phyloP scores from a whole-genome alignment of 139 green algal genomes.

The Tetradesmus obliquus region DNA sequence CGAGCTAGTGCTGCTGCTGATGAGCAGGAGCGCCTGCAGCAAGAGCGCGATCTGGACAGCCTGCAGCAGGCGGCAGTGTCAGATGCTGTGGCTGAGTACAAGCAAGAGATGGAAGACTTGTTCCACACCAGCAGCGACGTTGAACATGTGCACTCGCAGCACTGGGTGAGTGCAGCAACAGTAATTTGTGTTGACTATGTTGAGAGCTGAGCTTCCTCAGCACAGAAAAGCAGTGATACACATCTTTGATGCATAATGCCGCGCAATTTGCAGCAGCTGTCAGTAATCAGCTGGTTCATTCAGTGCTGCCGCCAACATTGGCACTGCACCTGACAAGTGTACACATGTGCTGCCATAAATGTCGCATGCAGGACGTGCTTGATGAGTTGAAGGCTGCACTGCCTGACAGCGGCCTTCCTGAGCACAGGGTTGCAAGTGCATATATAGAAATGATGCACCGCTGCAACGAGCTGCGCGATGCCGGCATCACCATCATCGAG shows the following conservation, averaged over 20 bases:
- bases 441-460: not conserved
- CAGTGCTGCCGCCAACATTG: not conserved
- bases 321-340: too few relatives aligned
- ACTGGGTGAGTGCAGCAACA: too few relatives aligned
- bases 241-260: too few relatives aligned
- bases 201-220: too few relatives aligned
- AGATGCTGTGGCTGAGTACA: not conserved
- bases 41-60: not conserved
- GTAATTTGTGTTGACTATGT: not conserved
- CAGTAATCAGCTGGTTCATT: not conserved
- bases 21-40: not conserved
- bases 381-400: not conserved
- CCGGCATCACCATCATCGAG: not conserved
- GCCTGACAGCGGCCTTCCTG: not conserved
- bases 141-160: not conserved
- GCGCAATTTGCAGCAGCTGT: too few relatives aligned
- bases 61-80: not conserved
- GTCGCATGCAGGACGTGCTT: not conserved
- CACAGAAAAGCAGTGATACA: not conserved
- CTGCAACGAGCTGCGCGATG: not conserved
- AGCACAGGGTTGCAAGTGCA: not conserved
- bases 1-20: not conserved
- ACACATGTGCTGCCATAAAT: not conserved
- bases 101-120: not conserved
- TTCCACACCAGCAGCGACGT: not conserved